Evolutionary conservation across 1,139 yeast species (phyloP).

Genomic region (Lodderomyces margitis): DNA sequence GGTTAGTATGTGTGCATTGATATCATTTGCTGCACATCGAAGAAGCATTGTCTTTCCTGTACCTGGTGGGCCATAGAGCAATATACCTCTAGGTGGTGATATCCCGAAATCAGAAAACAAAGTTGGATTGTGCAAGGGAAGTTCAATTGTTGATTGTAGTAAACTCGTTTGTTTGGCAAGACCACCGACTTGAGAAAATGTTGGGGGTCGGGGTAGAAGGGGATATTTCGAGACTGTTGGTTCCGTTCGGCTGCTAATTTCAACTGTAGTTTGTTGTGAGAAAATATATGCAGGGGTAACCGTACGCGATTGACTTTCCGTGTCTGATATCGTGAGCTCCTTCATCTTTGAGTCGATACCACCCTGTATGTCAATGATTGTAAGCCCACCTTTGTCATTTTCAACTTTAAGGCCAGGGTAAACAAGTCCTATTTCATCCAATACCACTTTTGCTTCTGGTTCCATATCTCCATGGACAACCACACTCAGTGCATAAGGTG

Average conservation of each 20-base stretch:
- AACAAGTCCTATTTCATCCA: constrained; percentile 52
- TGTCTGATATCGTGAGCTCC: constrained; percentile 23
- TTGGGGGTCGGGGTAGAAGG: constrained; percentile 38
- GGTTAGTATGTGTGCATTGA: constrained; percentile 74
- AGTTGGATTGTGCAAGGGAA: constrained; percentile 78
- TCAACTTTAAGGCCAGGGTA: constrained; percentile 50
- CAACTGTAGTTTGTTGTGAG: constrained; percentile 33
- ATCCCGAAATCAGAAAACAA: constrained; percentile 84
- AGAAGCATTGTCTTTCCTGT: constrained; percentile 93
- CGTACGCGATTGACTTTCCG: constrained; percentile 12
- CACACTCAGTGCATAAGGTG: constrained; percentile 43
- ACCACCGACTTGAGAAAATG: constrained; percentile 73
- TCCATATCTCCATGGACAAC: constrained; percentile 11
- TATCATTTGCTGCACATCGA: constrained; percentile 71
- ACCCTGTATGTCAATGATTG: constrained; percentile 25
- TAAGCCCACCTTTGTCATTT: constrained; percentile 11
- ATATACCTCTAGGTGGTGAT: constrained; percentile 84
- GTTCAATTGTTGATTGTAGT: constrained; percentile 66
- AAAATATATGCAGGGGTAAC: constrained; percentile 49
- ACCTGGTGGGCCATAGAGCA: constrained; percentile 96
- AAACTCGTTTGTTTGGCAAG: constrained; percentile 59
- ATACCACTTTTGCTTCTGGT: constrained; percentile 16
- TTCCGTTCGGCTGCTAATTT: constrained; percentile 19
- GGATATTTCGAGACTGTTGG: constrained; percentile 30
- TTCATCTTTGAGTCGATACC: constrained; percentile 25